Conservation (phyloP, 2,329 filamentous ascomycete species). For the Nemania sp. region DNA sequence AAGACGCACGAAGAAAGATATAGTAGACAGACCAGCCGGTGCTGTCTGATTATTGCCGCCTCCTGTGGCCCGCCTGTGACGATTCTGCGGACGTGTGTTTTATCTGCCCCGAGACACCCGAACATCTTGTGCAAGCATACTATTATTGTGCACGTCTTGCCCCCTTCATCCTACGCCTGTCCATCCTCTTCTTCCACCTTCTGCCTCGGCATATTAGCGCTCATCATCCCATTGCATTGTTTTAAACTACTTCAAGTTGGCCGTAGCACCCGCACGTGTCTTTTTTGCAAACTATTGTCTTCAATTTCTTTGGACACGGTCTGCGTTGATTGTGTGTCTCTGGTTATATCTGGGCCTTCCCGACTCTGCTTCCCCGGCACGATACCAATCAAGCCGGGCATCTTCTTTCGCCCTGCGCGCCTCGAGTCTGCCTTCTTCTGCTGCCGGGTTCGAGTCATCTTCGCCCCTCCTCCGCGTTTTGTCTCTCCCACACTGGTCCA, state of each 20-base stretch:
- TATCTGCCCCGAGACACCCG: conserved; percentile 21
- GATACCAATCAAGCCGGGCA: conserved; percentile 8
- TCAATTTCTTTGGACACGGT: conserved; percentile 24
- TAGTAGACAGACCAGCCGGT: not conserved
- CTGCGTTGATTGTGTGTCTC: conserved; percentile 22
- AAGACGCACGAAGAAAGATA: not conserved
- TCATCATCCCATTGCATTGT: conserved; percentile 6
- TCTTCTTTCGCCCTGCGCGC: conserved; percentile 6
- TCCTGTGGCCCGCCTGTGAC: conserved; percentile 16
- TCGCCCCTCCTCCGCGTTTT: not conserved
- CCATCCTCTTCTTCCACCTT: conserved; percentile 22
- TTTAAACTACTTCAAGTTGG: conserved; percentile 19
- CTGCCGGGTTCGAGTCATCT: conserved; percentile 27
- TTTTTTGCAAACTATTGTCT: conserved; percentile 2
- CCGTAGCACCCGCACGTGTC: conserved; percentile 12
- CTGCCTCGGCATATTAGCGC: conserved; percentile 2
- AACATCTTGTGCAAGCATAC: conserved; percentile 17
- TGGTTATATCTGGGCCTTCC: conserved; percentile 11
- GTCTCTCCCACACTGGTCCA: conserved; percentile 4
- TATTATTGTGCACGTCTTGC: too few species aligned
- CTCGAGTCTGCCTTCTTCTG: conserved; percentile 11
- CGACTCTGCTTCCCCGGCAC: not conserved
- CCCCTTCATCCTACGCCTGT: not conserved
- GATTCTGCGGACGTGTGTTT: conserved; percentile 19
- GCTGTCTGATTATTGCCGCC: too few species aligned